These are phyloP conservation scores for Penicillium goetzii DNA, from an alignment of 495 filamentous ascomycete genomes.

Conservation along the genomic window DNA sequence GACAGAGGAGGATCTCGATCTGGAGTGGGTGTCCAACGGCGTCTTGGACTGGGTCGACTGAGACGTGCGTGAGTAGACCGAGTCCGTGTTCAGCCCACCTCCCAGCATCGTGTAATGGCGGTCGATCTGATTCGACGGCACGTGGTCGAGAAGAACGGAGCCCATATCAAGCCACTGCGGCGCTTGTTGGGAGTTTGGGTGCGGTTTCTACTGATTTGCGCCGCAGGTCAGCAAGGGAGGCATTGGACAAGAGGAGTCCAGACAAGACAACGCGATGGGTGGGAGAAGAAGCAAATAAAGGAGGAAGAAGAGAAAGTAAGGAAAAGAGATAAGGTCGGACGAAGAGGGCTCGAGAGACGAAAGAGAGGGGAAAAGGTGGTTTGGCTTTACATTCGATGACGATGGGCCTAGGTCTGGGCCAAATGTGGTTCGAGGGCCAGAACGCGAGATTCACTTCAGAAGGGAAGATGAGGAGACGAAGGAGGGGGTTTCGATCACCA, in stretches of 20 bases:
- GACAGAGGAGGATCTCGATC: constrained; percentile 37
- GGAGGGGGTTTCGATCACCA: constrained; percentile 4
- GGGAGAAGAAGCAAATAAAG: constrained; percentile 7
- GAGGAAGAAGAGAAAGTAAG: constrained; percentile 11
- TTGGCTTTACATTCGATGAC: constrained; percentile 30
- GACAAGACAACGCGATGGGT: constrained; percentile 11
- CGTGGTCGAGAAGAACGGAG: constrained; percentile 50
- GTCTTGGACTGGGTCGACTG: constrained; percentile 2
- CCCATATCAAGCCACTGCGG: constrained; percentile 44
- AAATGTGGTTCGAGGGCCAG: constrained; percentile 5
- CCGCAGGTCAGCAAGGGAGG: constrained; percentile 23
- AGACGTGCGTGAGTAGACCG: constrained; percentile 38
- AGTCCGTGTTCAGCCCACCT: constrained; percentile 48
- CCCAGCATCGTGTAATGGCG: constrained; percentile 53
- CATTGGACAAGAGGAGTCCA: constrained; percentile 19
- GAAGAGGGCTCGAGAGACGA: constrained; percentile 9
- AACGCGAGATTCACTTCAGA: not conserved
- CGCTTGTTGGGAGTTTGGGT: not conserved
- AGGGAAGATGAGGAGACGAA: not conserved
- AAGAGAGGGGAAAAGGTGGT: constrained; percentile 21
- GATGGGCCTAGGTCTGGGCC: constrained; percentile 19
- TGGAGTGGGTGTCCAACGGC: constrained; percentile 33
- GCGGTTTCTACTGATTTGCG: constrained; percentile 8
- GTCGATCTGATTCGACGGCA: constrained; percentile 49
- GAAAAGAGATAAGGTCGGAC: constrained; percentile 4